Evolutionary conservation across 2,329 filamentous ascomycete genomes (phyloP), one percentile per base, ranked within the genome.

Genomic region (Cladophialophora chaetospira): DNA sequence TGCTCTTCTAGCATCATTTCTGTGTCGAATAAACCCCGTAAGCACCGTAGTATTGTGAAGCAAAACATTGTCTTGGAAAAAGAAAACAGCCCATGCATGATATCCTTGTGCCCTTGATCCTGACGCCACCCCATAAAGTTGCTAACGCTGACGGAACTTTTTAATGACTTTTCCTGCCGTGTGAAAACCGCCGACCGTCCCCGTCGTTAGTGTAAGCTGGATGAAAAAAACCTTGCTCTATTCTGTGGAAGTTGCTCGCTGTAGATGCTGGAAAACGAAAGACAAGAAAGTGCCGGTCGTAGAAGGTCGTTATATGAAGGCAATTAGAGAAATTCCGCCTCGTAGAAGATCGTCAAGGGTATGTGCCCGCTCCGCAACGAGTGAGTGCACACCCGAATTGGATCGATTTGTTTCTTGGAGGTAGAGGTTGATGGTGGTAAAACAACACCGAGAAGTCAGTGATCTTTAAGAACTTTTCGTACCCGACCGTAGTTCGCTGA

Each of bases 241-340:
- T 60, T 50, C 49, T 52, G 43, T 38, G 35, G 46, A 53, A 47
- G 50, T 53, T 60, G 56, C 56, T 54, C 60, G 57, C 57, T 62
- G 47, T 57, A 62, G 55, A 62, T 60, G 60, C 60, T 42, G 56
- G 55, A 62, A 52, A 62, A 57, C 49, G 50, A 57, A 57, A 55
- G 60, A 62, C 49, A 36, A 47, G 48, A 62, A 62, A 49, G 51
- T 54, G 40, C 57, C 51, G 28, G 33, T 57, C 53, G 42, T 55
- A 57, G 57, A 57, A 58, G 42, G 60, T 62, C 60, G 57, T 62
- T 55, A 62, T 40, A 62, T 62, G 31, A 60, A 51, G 46, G 53
- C 60, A 42, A 62, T 60, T 60, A 62, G 45, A 42, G 46, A 61
- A 54, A 51, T 53, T 54, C 23, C 55, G 50, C 36, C 38, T 55